Evolutionary conservation across 768 basidiomycete genomes (phyloP).

Genomic region (Psilocybe tampanensis): DNA sequence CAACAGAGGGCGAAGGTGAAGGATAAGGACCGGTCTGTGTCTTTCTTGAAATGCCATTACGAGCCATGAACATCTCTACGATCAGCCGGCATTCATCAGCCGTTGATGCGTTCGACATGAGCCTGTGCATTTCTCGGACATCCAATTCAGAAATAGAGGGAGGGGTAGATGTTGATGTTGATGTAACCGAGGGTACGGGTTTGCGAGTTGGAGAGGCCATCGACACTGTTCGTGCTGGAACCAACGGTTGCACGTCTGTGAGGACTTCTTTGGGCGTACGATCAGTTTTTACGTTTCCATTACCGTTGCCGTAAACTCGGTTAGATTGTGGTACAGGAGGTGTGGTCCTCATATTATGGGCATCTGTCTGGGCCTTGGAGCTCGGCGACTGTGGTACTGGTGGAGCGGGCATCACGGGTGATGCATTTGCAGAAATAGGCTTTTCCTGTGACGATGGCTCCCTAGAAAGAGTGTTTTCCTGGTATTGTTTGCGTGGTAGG

Average conservation of each 20-base stretch:
- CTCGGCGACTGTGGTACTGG: slow-evolving; percentile 11
- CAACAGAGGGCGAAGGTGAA: slow-evolving; percentile 38
- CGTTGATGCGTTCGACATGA: slow-evolving; percentile 68
- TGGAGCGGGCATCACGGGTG: slow-evolving; percentile 17
- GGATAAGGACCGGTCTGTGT: slow-evolving; percentile 34
- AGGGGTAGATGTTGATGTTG: slow-evolving; percentile 6
- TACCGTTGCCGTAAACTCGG: slow-evolving; percentile 20
- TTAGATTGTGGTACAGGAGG: slow-evolving; percentile 14
- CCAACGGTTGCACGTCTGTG: slow-evolving; percentile 17
- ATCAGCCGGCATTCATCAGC: slow-evolving; percentile 86
- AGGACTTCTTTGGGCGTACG: slow-evolving; percentile 12
- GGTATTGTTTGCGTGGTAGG: slow-evolving; percentile 19
- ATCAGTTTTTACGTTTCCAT: slow-evolving; percentile 12
- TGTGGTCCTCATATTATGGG: not conserved
- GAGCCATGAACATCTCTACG: slow-evolving; percentile 78
- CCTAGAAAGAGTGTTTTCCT: slow-evolving; percentile 15
- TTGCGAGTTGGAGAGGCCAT: slow-evolving; percentile 24
- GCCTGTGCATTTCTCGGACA: slow-evolving; percentile 66
- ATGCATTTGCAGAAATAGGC: slow-evolving; percentile 16
- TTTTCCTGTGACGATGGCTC: slow-evolving; percentile 13
- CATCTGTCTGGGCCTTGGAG: not conserved
- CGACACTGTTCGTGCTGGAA: slow-evolving; percentile 21
- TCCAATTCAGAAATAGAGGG: slow-evolving; percentile 37
- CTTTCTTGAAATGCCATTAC: slow-evolving; percentile 47
- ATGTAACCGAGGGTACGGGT: slow-evolving; percentile 20